Evolutionary conservation across 305 asterid genomes (phyloP), one percentile per base, ranked within the genome.

Genomic region (Fraxinus velutina): DNA sequence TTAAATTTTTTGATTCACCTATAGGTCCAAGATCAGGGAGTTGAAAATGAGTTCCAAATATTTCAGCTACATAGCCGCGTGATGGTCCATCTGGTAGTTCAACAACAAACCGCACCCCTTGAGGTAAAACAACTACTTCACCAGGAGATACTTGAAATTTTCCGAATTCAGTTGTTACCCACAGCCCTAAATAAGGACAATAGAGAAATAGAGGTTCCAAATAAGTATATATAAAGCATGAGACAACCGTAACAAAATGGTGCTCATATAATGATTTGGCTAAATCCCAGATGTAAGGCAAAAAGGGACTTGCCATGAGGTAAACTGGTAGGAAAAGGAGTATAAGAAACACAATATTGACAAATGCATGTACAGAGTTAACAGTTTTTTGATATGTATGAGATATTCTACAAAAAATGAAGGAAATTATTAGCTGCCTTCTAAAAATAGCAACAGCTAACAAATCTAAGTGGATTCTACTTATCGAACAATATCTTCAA

Each of bases 21-120:
- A 94, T 94, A 79, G 97, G 97, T 78, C 99, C 99, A 81, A 96
- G 97, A 80, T 96, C 98, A 57, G 99, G 99, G 86, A 96, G 98
- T 76, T 96, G 97, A 86, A 94, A 92, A 93, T 96, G 99, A 66
- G 95, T 85, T 86, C 99, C 99, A 71, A 94, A 96, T 84, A 90
- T 92, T 87, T 96, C 99, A 82, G 98, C 93, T 73, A 92, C 87
- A 75, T 96, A 95, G 76, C 98, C 98, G 84, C 96, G 94, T 44
- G 97, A 92, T 55, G 97, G 92, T 78, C 97, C 98, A 79, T 93
- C 97, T 1, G 97, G 99, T 77, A 94, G 91, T 87, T 94, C 93
- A 82, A 96, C 84, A 78, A 85, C 87, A 84, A 94, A 96, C 60
- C 97, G 92, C 68, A 92, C 90, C 66, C 99, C 99, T 87, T 92